phyloP scores from a whole-genome alignment of 2,329 filamentous ascomycete species.

The Zymoseptoria crescenta region DNA sequence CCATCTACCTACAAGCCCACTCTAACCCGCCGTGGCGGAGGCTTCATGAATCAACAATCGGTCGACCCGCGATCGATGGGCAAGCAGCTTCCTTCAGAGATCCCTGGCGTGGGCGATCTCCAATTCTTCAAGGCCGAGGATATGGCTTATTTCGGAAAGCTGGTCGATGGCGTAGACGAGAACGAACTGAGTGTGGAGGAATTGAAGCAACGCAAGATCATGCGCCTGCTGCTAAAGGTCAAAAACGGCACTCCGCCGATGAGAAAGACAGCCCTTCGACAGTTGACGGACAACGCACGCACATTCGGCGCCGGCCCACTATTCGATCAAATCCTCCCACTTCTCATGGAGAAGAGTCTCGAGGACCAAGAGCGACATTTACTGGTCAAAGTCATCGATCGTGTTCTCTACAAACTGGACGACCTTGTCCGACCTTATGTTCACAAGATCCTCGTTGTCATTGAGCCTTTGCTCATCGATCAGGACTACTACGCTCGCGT shows the following conservation, averaged over 20 bases:
- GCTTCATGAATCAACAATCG: constrained; percentile 97
- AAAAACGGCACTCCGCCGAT: constrained; percentile 98
- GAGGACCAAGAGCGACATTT: constrained; percentile 98
- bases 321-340: constrained; percentile 93
- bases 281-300: constrained; percentile 93
- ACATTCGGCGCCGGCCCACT: constrained; percentile 90
- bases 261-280: constrained; percentile 94
- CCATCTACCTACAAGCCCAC: constrained; percentile 86
- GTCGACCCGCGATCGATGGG: constrained; percentile 74
- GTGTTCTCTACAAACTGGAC: constrained; percentile 96
- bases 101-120: constrained; percentile 88
- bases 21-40: constrained; percentile 37
- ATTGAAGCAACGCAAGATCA: constrained; percentile 96
- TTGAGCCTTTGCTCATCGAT: constrained; percentile 97
- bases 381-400: constrained; percentile 97
- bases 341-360: constrained; percentile 96
- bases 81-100: constrained; percentile 89
- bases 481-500: constrained; percentile 99
- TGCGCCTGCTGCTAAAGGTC: constrained; percentile 92
- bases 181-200: constrained; percentile 88
- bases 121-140: constrained; percentile 99
- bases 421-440: constrained; percentile 93
- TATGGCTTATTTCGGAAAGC: constrained; percentile 97
- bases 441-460: constrained; percentile 97
- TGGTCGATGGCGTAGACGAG: constrained; percentile 90